Conservation (phyloP, 495 filamentous ascomycete species). For the Diplogelasinospora grovesii region DNA sequence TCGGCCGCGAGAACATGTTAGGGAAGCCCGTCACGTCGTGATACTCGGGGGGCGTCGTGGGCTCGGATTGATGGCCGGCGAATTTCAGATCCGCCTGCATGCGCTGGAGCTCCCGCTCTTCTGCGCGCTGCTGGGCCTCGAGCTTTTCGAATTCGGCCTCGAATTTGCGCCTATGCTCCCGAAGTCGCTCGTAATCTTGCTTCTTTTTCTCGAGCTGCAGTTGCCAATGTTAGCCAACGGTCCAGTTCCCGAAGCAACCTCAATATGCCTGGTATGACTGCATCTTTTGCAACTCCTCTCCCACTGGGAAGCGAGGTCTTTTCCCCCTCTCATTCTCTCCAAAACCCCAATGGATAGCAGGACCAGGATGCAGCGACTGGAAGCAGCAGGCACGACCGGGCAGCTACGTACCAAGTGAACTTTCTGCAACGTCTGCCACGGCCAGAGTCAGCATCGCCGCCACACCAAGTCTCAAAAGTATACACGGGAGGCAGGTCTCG, state of each 20-base stretch:
- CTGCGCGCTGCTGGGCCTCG: conserved; percentile 70
- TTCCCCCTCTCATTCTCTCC: too few relatives aligned
- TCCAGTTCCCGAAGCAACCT: conserved; percentile 2
- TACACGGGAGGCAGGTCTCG: neutral
- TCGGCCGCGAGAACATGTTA: conserved; percentile 65
- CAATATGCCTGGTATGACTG: too few relatives aligned
- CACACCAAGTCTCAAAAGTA: neutral
- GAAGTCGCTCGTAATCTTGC: conserved; percentile 75
- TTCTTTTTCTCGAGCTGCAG: conserved; percentile 85
- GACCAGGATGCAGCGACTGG: conserved; percentile 4
- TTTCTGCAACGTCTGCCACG: conserved; percentile 46
- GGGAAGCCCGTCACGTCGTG: conserved; percentile 65
- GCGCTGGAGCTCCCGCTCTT: conserved; percentile 74
- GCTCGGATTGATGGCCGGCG: conserved; percentile 77
- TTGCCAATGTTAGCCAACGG: conserved; percentile 14
- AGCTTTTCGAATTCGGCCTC: conserved; percentile 82
- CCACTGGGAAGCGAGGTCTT: too few relatives aligned
- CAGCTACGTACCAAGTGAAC: conserved; percentile 50
- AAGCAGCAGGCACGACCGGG: conserved; percentile 1
- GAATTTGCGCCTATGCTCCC: conserved; percentile 76
- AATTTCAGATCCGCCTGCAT: conserved; percentile 64
- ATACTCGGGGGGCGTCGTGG: conserved; percentile 94
- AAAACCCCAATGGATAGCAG: neutral
- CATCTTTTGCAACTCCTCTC: too few relatives aligned
- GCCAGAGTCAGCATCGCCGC: conserved; percentile 8